phyloP scores from a whole-genome alignment of 2,329 filamentous ascomycete species.

The Didymella pinodella region DNA sequence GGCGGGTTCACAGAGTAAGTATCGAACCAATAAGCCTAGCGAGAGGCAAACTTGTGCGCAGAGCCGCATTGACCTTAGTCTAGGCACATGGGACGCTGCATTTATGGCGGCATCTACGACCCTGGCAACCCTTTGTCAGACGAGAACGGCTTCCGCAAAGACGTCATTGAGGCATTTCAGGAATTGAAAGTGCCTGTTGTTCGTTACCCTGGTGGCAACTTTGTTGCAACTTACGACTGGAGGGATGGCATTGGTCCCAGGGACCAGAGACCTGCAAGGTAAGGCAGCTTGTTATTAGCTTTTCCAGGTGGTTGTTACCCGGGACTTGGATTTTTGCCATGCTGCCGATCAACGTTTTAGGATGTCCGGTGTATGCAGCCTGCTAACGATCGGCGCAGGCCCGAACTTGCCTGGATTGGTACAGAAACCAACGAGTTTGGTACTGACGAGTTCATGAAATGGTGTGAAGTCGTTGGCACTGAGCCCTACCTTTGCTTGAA shows the following conservation, averaged over 20 bases:
- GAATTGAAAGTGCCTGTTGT: constrained; percentile 80
- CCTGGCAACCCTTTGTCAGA: constrained; percentile 77
- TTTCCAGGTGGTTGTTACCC: background rate
- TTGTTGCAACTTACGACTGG: constrained; percentile 87
- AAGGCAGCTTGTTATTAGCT: constrained; percentile 24
- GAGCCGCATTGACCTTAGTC: constrained; percentile 32
- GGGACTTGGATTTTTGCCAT: background rate
- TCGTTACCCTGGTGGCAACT: constrained; percentile 84
- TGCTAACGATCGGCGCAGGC: constrained; percentile 53
- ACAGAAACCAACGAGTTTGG: constrained; percentile 81
- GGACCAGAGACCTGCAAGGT: constrained; percentile 69
- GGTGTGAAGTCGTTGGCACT: constrained; percentile 75
- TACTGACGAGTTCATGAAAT: constrained; percentile 86
- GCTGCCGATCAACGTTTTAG: constrained; percentile 3
- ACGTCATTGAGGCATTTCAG: constrained; percentile 73
- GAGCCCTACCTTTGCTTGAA: constrained; percentile 84
- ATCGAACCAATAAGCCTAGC: constrained; percentile 11
- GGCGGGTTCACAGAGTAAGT: constrained; percentile 83
- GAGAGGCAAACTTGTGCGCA: constrained; percentile 13
- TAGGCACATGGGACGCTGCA: constrained; percentile 88
- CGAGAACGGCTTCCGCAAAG: constrained; percentile 74
- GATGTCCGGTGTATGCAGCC: constrained; percentile 8
- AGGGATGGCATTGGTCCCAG: constrained; percentile 78
- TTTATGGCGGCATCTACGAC: constrained; percentile 87
- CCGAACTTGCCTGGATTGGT: constrained; percentile 81